Conservation (phyloP, 2,329 filamentous ascomycete genomes). For the Aspergillus ibericus region DNA sequence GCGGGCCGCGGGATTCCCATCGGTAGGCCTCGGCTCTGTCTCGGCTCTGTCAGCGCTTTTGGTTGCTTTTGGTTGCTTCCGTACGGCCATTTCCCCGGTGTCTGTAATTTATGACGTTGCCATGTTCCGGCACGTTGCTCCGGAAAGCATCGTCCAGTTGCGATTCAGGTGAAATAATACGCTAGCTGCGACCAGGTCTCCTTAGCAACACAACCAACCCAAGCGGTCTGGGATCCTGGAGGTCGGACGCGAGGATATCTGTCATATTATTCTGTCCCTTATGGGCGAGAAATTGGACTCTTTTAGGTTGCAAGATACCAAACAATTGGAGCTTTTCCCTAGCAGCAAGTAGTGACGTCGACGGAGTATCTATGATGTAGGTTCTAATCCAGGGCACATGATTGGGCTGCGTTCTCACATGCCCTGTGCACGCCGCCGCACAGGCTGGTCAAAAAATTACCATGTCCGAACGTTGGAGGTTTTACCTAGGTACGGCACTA, state of each 20-base stretch:
- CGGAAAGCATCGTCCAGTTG: slow-evolving; percentile 23
- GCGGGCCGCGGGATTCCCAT: slow-evolving; percentile 28
- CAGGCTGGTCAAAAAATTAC: slow-evolving; percentile 5
- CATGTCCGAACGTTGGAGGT: not conserved
- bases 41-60: slow-evolving; percentile 31
- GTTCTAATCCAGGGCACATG: slow-evolving; percentile 21
- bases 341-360: slow-evolving; percentile 7
- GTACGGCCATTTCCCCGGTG: slow-evolving; percentile 17
- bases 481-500: slow-evolving; percentile 1
- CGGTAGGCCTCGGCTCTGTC: slow-evolving; percentile 38
- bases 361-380: slow-evolving; percentile 12
- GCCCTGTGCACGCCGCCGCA: slow-evolving; percentile 11
- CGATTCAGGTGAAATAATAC: slow-evolving; percentile 23
- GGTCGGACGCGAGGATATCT: not conserved
- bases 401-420: slow-evolving; percentile 27
- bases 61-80: slow-evolving; percentile 16
- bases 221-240: not conserved
- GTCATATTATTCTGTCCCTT: not conserved
- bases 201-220: not conserved
- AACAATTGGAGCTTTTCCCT: no score
- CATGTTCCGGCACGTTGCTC: slow-evolving; percentile 27
- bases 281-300: no score
- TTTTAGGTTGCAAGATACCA: not conserved
- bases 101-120: slow-evolving; percentile 34
- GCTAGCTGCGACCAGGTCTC: not conserved